Percentiles rank a stretch among this genome's conserved stretches.
Conservation (phyloP, 805 yeast species). For the Grigorovia humatica region DNA sequence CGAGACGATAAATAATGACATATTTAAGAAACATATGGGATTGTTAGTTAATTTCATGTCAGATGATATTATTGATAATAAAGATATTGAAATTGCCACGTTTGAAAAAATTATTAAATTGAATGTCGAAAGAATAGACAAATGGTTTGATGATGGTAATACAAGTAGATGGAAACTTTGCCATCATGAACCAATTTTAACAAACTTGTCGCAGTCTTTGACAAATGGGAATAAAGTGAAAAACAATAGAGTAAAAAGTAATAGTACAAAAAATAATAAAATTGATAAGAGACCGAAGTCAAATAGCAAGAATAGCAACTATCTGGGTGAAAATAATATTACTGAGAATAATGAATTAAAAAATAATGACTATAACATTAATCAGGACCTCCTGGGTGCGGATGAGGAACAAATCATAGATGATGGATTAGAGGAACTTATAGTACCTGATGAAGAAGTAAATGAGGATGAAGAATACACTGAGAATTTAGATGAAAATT, state of each 20-base stretch:
- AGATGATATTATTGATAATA: slow-evolving; percentile 59
- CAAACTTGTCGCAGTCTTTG: not conserved
- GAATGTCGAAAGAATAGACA: not conserved
- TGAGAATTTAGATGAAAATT: not conserved
- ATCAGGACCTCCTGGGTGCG: not conserved
- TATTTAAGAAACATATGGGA: slow-evolving; percentile 39
- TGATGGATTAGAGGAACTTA: not conserved
- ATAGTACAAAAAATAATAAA: not conserved
- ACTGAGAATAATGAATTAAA: slow-evolving; percentile 4
- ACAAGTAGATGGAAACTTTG: slow-evolving; percentile 6
- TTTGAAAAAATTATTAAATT: slow-evolving; percentile 19
- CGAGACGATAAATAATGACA: slow-evolving; percentile 12
- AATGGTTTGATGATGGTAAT: not conserved
- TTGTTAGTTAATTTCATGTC: slow-evolving; percentile 48
- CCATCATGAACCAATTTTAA: slow-evolving; percentile 3
- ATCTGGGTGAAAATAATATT: not conserved
- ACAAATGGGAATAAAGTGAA: not conserved
- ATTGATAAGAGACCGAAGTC: slow-evolving; percentile 4
- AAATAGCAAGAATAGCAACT: not conserved
- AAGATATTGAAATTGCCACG: slow-evolving; percentile 49
- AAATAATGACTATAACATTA: slow-evolving; percentile 14
- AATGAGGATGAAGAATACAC: not conserved
- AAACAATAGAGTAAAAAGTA: not conserved
- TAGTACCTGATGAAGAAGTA: not conserved
- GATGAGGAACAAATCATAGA: not conserved